phyloP scores from a whole-genome alignment of 345 rosid species.

The Pugionium cornutum region DNA sequence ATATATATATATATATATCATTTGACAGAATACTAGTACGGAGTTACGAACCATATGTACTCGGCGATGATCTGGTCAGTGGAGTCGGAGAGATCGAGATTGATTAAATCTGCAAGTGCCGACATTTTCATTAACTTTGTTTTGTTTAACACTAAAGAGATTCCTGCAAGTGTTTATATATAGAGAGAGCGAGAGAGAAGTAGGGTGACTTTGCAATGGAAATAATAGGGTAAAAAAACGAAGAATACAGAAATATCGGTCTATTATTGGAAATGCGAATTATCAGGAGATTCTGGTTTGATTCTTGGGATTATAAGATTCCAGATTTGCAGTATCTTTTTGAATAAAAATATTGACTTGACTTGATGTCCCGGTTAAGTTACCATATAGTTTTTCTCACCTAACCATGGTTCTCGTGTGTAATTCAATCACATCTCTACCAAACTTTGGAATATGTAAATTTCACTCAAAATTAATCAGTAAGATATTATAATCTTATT shows the following conservation, averaged over 20 bases:
- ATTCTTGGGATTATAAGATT: conserved; percentile 24
- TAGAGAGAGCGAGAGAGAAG: conserved; percentile 13
- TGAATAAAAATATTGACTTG: neutral
- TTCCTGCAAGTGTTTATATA: conserved; percentile 26
- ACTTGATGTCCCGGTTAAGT: neutral
- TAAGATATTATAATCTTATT: neutral
- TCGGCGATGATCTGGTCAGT: conserved; percentile 76
- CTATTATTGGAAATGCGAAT: conserved; percentile 31
- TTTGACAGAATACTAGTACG: neutral
- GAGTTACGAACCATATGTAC: conserved; percentile 57
- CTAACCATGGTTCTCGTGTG: conserved; percentile 14
- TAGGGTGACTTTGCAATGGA: conserved; percentile 26
- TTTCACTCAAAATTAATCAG: neutral
- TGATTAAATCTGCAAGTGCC: conserved; percentile 59
- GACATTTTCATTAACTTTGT: conserved; percentile 44
- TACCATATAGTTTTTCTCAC: conserved; percentile 1
- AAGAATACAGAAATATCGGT: conserved; percentile 25
- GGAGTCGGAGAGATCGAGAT: conserved; percentile 57
- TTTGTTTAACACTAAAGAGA: conserved; percentile 11
- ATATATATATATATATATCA: neutral
- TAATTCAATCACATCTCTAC: neutral
- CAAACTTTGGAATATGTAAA: neutral
- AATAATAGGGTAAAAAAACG: conserved; percentile 6
- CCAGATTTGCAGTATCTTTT: conserved; percentile 21
- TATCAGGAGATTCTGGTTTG: conserved; percentile 31